These are phyloP conservation scores for Chlamydomonas sp. DNA, from an alignment of 139 green algal species.

Conservation along the genomic window DNA sequence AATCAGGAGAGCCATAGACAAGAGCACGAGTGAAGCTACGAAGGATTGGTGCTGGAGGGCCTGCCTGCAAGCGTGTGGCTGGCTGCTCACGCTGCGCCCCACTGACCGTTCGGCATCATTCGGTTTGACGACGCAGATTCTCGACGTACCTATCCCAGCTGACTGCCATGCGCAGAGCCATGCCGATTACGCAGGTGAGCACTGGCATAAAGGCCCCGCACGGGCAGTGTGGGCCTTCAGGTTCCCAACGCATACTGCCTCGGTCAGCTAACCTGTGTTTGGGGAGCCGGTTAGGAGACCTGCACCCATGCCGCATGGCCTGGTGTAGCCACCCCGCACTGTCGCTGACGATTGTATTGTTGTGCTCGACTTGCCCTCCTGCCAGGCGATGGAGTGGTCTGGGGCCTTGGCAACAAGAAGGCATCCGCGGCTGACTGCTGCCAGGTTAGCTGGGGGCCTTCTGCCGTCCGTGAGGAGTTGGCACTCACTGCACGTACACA, in stretches of 20 bases:
- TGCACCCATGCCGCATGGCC: not conserved
- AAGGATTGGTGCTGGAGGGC: no score
- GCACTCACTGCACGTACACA: no score
- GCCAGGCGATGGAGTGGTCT: constrained; percentile 30
- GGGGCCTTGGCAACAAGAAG: constrained; percentile 55
- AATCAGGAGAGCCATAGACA: no score
- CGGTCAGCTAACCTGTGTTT: not conserved
- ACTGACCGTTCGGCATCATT: no score
- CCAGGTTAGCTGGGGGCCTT: no score
- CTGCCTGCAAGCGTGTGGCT: no score
- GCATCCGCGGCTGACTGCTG: constrained; percentile 32
- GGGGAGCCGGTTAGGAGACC: not conserved
- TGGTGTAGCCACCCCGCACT: no score
- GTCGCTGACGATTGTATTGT: no score
- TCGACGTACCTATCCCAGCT: constrained; percentile 21
- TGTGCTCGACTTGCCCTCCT: no score
- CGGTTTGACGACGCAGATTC: not conserved
- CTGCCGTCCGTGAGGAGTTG: no score
- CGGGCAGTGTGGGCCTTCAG: not conserved
- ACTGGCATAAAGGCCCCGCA: not conserved
- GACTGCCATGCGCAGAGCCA: constrained; percentile 3
- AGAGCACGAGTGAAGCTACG: no score
- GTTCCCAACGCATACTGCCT: not conserved
- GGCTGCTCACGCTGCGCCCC: no score
- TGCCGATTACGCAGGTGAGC: not conserved